Base-by-base conservation (phyloP, 768 basidiomycete genomes). In the Candolleomyces aberdarensis region DNA sequence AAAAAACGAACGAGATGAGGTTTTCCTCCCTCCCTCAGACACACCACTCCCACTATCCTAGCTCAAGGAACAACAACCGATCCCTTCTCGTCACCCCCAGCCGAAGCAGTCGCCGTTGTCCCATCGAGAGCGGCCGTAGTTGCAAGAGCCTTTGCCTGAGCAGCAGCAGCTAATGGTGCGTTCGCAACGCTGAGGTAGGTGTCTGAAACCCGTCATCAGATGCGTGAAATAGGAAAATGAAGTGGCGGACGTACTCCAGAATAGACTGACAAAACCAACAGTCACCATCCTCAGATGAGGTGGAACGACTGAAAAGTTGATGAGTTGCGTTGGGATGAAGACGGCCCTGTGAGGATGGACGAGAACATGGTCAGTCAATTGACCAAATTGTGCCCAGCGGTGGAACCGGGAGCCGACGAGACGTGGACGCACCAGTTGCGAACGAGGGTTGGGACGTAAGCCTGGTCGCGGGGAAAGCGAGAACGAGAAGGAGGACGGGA, bases 251-350 rank as follows among this genome's bases (percentile, higher is more conserved):
- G 50, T 69, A 92, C 91, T 92, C 91, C 89, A 91, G 76, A 89
- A 89, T 62, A 92, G 79, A 67, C 87, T 88, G 56, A 93, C 89
- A 11, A 89, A 81, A 66, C 91, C 83, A 22, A 94, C 84, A 19
- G 88, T 77, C 19, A 88, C 80, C 57, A 94, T 87, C 41, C 92
- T 85, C 40, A 92, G 73, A 65, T 94, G 92, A 4, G 82, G 85
- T 1, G 92, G 92, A 0, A 92, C 83, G 36, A 94, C 20, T 9
- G 84, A 76, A 67, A 94, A 94, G 73, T 94, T 94, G 76, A 92
- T 77, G 58, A 87, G 67, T 70, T 94, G 92, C 0, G 89, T 83
- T 0, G 92, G 92, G 36, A 87, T 78, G 70, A 86, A 92, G 6
- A 92, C 88, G 3, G 75, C 79, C 91, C 88, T 87, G 48, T 8